These are phyloP conservation scores for Beauveria brongniartii DNA, from an alignment of 2,329 filamentous ascomycete species.

Conservation along the genomic window DNA sequence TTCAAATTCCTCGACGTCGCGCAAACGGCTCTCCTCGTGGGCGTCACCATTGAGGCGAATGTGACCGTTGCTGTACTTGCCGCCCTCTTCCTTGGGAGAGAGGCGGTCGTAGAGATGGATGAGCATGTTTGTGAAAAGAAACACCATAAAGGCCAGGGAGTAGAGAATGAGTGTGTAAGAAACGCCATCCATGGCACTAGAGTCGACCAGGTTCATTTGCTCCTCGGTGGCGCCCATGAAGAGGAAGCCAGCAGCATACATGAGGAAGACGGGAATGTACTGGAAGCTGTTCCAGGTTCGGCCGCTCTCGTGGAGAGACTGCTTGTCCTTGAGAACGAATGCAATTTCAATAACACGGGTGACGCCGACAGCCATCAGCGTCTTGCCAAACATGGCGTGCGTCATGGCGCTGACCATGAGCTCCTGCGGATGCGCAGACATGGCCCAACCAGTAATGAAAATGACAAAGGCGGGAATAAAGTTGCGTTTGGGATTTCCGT, in stretches of 20 bases:
- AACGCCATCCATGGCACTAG: conserved; percentile 74
- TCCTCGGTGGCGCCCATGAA: conserved; percentile 98
- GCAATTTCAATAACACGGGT: conserved; percentile 84
- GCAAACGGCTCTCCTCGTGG: conserved; percentile 49
- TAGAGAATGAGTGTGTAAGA: conserved; percentile 88
- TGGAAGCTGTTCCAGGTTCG: conserved; percentile 57
- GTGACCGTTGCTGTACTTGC: conserved; percentile 30
- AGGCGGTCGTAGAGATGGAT: conserved; percentile 71
- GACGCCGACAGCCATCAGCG: conserved; percentile 81
- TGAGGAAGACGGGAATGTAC: conserved; percentile 51
- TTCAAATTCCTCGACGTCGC: conserved; percentile 88
- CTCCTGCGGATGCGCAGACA: conserved; percentile 84
- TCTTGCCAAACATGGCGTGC: conserved; percentile 87
- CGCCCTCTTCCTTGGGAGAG: conserved; percentile 30
- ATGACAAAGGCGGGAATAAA: conserved; percentile 89
- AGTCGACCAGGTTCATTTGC: conserved; percentile 73
- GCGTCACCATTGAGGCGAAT: conserved; percentile 24
- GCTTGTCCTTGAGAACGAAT: conserved; percentile 72
- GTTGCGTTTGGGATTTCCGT: conserved; percentile 84
- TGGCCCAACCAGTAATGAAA: conserved; percentile 86
- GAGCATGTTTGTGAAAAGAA: conserved; percentile 84
- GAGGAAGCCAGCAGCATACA: conserved; percentile 87
- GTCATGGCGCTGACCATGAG: conserved; percentile 79
- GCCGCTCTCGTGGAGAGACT: conserved; percentile 57
- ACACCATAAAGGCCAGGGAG: conserved; percentile 82